Evolutionary conservation across 2,329 filamentous ascomycete species (phyloP).

Genomic region (Colletotrichum falcatum): DNA sequence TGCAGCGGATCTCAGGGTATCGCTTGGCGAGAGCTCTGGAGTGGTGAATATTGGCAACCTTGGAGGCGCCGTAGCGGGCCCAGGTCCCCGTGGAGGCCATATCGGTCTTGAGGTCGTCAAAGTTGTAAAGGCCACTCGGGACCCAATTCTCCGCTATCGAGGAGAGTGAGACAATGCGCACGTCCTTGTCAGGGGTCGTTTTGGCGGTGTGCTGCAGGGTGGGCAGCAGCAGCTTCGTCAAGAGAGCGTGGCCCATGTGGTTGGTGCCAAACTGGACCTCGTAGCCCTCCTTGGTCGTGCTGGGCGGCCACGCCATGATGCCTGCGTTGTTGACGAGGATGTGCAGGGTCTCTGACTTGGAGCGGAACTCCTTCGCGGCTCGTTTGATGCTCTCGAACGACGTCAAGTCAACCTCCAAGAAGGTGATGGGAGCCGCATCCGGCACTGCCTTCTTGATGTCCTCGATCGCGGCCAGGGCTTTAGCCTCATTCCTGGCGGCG

Average conservation of each 20-base stretch:
- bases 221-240: slow-evolving; percentile 54
- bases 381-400: slow-evolving; percentile 57
- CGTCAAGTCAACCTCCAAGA: slow-evolving; percentile 59
- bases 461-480: slow-evolving; percentile 51
- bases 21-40: slow-evolving; percentile 45
- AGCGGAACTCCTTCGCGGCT: slow-evolving; percentile 53
- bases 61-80: slow-evolving; percentile 61
- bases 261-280: slow-evolving; percentile 64
- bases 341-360: slow-evolving; percentile 52
- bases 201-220: slow-evolving; percentile 47
- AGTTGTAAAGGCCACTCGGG: slow-evolving; percentile 25
- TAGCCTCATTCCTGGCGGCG: slow-evolving; percentile 41
- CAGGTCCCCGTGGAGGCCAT: slow-evolving; percentile 50
- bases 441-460: slow-evolving; percentile 49
- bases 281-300: slow-evolving; percentile 58
- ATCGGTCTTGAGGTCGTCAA: slow-evolving; percentile 42
- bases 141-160: slow-evolving; percentile 36
- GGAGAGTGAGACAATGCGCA: slow-evolving; percentile 41
- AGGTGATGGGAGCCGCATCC: slow-evolving; percentile 41
- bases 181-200: slow-evolving; percentile 23
- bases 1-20: slow-evolving; percentile 55
- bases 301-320: slow-evolving; percentile 53
- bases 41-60: slow-evolving; percentile 47
- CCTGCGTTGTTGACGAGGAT: slow-evolving; percentile 62
- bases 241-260: slow-evolving; percentile 61